Evolutionary conservation across 78 protist genomes (phyloP).

Genomic region (Dictyostelium intermedium): DNA sequence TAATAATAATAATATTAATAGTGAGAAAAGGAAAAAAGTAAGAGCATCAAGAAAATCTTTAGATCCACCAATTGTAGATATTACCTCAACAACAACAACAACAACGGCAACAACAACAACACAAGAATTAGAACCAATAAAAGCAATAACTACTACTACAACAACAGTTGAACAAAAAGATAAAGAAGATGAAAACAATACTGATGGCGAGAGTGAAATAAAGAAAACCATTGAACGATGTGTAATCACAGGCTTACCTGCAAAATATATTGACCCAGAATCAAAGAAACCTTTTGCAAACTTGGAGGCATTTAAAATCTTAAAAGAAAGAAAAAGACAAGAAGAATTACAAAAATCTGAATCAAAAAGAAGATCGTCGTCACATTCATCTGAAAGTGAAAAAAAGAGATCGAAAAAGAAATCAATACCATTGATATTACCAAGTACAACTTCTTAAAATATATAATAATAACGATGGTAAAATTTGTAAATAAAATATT

Average conservation of each 20-base stretch:
- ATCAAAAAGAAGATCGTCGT: neutral
- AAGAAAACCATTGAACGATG: conserved; percentile 6
- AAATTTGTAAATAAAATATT: neutral
- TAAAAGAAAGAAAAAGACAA: conserved; percentile 12
- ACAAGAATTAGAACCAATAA: neutral
- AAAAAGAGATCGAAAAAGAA: conserved; percentile 12
- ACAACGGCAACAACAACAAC: neutral
- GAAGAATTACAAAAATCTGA: conserved; percentile 11
- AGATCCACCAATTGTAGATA: neutral
- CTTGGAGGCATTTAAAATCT: conserved; percentile 18
- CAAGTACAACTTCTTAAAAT: neutral
- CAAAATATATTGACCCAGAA: conserved; percentile 60
- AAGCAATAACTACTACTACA: too few relatives aligned
- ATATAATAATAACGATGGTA: neutral
- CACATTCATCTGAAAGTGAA: neutral
- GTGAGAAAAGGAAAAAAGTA: neutral
- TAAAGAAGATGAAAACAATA: neutral
- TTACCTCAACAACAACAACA: neutral
- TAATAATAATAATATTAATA: neutral
- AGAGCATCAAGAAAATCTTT: neutral
- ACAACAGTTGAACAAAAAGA: neutral
- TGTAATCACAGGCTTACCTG: conserved; percentile 42
- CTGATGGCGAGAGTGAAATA: neutral
- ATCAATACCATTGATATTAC: neutral
- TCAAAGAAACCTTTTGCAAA: conserved; percentile 44